Evolutionary conservation across 2,329 filamentous ascomycete species (phyloP).

Genomic region (Tolypocladium tropicale): DNA sequence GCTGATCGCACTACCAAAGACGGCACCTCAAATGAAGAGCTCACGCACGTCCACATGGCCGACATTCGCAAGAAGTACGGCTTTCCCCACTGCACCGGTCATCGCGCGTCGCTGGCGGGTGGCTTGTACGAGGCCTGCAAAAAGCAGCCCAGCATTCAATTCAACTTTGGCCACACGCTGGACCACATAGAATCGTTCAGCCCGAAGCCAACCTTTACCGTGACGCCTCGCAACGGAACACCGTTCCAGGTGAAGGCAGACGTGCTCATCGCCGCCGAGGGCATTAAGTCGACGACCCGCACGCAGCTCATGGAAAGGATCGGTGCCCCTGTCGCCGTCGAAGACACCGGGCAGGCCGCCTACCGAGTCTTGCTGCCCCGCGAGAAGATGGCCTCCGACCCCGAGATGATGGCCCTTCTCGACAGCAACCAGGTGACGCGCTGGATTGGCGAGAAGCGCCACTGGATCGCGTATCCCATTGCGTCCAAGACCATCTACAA

Average conservation of each 20-base stretch:
- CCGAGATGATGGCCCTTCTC: conserved; percentile 58
- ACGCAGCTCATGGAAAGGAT: conserved; percentile 43
- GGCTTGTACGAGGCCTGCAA: conserved; percentile 62
- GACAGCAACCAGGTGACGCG: conserved; percentile 58
- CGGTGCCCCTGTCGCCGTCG: conserved; percentile 41
- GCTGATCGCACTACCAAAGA: conserved; percentile 27
- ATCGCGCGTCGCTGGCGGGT: conserved; percentile 61
- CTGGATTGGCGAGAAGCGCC: conserved; percentile 66
- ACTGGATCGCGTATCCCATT: conserved; percentile 72
- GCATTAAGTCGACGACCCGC: conserved; percentile 42
- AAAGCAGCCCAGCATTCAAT: conserved; percentile 50
- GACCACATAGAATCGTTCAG: conserved; percentile 47
- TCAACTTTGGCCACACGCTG: conserved; percentile 53
- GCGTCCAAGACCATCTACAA: conserved; percentile 56
- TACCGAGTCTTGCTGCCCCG: conserved; percentile 71
- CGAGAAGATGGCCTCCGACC: conserved; percentile 54
- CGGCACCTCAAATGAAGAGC: conserved; percentile 56
- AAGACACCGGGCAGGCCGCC: conserved; percentile 65
- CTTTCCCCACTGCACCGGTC: conserved; percentile 72
- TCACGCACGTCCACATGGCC: conserved; percentile 59
- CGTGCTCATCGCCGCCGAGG: conserved; percentile 43
- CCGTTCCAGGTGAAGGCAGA: conserved; percentile 43
- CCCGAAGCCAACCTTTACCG: conserved; percentile 48
- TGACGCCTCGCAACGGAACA: conserved; percentile 44
- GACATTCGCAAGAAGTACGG: conserved; percentile 59